Percentiles rank a stretch among this genome's conserved stretches.
Conservation (phyloP, 1,284 basidiomycete genomes). For the Phylloporus sp. region DNA sequence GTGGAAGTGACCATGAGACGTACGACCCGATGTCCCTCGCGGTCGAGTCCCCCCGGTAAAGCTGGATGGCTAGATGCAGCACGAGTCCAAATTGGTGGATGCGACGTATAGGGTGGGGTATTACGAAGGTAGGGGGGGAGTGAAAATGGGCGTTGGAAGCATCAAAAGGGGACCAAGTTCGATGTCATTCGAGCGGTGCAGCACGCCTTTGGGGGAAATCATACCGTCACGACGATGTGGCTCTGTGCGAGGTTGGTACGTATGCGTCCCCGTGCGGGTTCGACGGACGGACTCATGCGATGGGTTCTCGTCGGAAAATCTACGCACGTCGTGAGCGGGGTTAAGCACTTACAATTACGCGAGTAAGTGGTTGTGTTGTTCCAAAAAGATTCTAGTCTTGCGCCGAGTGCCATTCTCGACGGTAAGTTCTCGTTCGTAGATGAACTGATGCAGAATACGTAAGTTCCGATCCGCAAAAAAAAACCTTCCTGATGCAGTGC, state of each 20-base stretch:
- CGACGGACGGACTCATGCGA: too few species aligned
- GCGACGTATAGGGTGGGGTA: too few species aligned
- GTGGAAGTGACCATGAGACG: too few species aligned
- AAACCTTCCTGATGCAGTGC: not conserved
- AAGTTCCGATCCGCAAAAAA: slow-evolving; percentile 16
- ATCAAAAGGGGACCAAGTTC: too few species aligned
- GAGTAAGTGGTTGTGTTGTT: not conserved
- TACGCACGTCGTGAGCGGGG: not conserved
- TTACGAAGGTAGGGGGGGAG: too few species aligned
- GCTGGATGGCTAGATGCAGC: not conserved
- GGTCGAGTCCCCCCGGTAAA: too few species aligned
- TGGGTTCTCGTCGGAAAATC: not conserved
- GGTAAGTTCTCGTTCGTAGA: not conserved
- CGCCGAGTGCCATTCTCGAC: not conserved
- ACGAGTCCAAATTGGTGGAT: not conserved
- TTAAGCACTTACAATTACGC: not conserved
- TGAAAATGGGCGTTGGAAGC: too few species aligned
- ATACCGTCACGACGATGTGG: not conserved
- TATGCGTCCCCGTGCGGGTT: too few species aligned
- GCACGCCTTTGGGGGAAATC: too few species aligned
- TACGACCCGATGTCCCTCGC: too few species aligned
- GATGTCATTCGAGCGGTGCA: too few species aligned
- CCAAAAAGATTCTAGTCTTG: not conserved
- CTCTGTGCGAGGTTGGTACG: not conserved
- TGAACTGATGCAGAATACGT: slow-evolving; percentile 51